Conservation (phyloP, 2,329 filamentous ascomycete species). For the Calonectria henricotiae region DNA sequence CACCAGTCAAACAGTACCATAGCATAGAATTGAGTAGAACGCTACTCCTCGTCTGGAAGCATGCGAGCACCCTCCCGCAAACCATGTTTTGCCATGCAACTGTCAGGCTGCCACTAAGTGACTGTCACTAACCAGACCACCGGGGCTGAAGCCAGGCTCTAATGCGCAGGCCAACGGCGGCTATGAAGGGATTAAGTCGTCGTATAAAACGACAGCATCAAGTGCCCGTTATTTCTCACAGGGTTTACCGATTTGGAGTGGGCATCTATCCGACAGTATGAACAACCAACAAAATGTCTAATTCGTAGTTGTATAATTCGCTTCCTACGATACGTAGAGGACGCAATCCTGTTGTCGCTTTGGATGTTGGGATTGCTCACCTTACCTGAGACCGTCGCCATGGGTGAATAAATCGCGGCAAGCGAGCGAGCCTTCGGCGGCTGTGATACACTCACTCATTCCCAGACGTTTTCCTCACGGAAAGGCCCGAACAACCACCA, state of each 20-base stretch:
- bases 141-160: not conserved
- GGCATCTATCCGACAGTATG: not conserved
- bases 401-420: slow-evolving; percentile 14
- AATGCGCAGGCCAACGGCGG: not conserved
- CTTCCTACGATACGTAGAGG: not conserved
- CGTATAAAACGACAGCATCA: too few species aligned
- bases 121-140: not conserved
- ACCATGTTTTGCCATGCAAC: too few species aligned
- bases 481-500: not conserved
- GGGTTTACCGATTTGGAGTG: not conserved
- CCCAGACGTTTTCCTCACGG: not conserved
- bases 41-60: not conserved
- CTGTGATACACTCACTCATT: slow-evolving; percentile 2
- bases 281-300: not conserved
- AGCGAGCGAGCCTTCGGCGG: slow-evolving; percentile 9
- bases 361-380: not conserved
- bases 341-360: not conserved
- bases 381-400: slow-evolving; percentile 21
- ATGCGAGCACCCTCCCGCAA: not conserved
- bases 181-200: not conserved
- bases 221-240: not conserved
- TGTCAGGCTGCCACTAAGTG: not conserved
- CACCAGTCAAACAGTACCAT: slow-evolving; percentile 7
- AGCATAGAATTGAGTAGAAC: slow-evolving; percentile 18
- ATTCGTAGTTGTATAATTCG: not conserved